These are phyloP conservation scores for Phytophthora sojae DNA, from an alignment of 352 stramenopile species.

Conservation along the genomic window DNA sequence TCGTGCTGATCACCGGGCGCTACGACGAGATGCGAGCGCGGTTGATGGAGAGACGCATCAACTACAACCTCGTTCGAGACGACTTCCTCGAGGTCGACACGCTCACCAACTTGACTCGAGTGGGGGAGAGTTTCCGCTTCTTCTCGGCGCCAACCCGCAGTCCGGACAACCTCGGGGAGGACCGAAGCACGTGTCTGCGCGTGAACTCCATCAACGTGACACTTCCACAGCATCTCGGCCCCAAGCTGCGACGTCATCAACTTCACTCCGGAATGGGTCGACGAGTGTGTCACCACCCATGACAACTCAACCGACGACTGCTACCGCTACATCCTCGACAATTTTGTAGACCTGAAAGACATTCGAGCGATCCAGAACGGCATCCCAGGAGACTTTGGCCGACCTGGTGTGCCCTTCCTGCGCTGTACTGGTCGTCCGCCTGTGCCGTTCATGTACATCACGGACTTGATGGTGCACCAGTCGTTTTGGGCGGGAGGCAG, in stretches of 20 bases:
- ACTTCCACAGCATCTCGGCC: conserved; percentile 54
- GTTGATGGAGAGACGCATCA: conserved; percentile 44
- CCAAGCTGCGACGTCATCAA: conserved; percentile 54
- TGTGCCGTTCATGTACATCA: conserved; percentile 57
- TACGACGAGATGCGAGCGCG: conserved; percentile 59
- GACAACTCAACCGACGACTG: conserved; percentile 41
- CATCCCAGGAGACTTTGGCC: conserved; percentile 51
- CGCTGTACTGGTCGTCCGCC: conserved; percentile 54
- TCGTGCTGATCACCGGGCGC: conserved; percentile 47
- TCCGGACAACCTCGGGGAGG: conserved; percentile 42
- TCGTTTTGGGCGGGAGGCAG: conserved; percentile 61
- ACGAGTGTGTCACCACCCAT: conserved; percentile 41
- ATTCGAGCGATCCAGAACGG: conserved; percentile 48
- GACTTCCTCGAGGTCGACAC: conserved; percentile 40
- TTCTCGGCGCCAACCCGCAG: conserved; percentile 45
- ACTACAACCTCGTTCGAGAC: conserved; percentile 52
- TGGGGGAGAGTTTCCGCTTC: conserved; percentile 46
- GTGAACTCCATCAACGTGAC: conserved; percentile 56
- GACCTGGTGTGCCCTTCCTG: conserved; percentile 53
- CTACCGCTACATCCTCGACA: conserved; percentile 61
- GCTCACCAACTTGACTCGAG: conserved; percentile 39
- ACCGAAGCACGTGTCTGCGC: conserved; percentile 51
- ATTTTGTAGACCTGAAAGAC: conserved; percentile 48
- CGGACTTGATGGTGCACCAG: conserved; percentile 67
- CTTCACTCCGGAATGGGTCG: conserved; percentile 45